phyloP scores from a whole-genome alignment of 2,329 filamentous ascomycete genomes.

The Aureobasidium sp. region DNA sequence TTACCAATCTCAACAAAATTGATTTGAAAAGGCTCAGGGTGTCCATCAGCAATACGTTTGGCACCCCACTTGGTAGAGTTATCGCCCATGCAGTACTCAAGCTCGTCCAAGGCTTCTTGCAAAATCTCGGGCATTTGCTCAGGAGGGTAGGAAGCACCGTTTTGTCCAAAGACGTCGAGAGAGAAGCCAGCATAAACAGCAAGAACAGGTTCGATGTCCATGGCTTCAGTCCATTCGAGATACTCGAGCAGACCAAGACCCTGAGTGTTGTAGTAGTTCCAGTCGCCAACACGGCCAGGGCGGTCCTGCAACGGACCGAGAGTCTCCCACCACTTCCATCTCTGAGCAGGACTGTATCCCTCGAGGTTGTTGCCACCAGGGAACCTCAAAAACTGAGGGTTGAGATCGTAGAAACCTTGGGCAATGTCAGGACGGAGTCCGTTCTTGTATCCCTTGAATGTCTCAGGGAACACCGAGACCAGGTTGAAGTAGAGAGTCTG shows the following conservation, averaged over 20 bases:
- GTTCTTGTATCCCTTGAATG: slow-evolving; percentile 44
- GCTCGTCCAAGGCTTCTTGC: slow-evolving; percentile 50
- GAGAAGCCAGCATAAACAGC: slow-evolving; percentile 48
- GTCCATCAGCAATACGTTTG: slow-evolving; percentile 48
- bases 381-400: slow-evolving; percentile 41
- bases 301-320: slow-evolving; percentile 41
- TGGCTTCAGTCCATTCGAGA: slow-evolving; percentile 47
- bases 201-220: slow-evolving; percentile 46
- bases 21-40: slow-evolving; percentile 51
- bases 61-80: slow-evolving; percentile 46
- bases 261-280: slow-evolving; percentile 52
- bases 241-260: slow-evolving; percentile 54
- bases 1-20: slow-evolving; percentile 57
- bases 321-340: slow-evolving; percentile 46
- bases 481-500: slow-evolving; percentile 42
- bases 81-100: slow-evolving; percentile 52
- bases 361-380: slow-evolving; percentile 45
- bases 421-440: slow-evolving; percentile 43
- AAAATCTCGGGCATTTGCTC: slow-evolving; percentile 34
- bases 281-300: slow-evolving; percentile 40
- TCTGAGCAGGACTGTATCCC: slow-evolving; percentile 27
- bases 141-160: slow-evolving; percentile 29
- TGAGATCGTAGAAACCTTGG: slow-evolving; percentile 35
- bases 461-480: slow-evolving; percentile 46
- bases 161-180: slow-evolving; percentile 30